Conservation (phyloP, 441 rosid genomes). For the Erodium moschatum region DNA sequence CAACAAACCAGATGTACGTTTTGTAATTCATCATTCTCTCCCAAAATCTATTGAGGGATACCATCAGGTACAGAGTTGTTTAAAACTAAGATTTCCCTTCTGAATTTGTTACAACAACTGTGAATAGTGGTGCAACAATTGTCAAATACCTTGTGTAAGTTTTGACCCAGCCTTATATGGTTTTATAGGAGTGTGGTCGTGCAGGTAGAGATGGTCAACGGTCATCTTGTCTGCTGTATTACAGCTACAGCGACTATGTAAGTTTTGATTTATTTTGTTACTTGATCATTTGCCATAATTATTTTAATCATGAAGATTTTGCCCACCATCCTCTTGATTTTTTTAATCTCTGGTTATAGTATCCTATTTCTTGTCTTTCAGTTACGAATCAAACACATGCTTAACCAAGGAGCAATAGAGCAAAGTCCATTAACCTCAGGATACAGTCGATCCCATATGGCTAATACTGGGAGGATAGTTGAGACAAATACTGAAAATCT, state of each 20-base stretch:
- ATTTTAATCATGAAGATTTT: not conserved
- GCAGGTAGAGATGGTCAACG: slow-evolving; percentile 96
- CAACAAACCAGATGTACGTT: slow-evolving; percentile 94
- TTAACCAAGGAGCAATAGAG: slow-evolving; percentile 69
- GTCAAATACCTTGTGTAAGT: not conserved
- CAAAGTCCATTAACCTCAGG: slow-evolving; percentile 58
- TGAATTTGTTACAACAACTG: slow-evolving; percentile 8
- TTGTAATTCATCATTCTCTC: slow-evolving; percentile 92
- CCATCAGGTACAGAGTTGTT: slow-evolving; percentile 59
- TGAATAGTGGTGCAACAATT: not conserved
- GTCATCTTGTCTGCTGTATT: slow-evolving; percentile 83
- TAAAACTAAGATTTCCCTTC: not conserved
- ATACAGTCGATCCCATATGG: slow-evolving; percentile 39
- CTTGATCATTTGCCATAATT: no score
- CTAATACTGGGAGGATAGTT: slow-evolving; percentile 57
- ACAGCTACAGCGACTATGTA: slow-evolving; percentile 87
- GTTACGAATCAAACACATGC: slow-evolving; percentile 93
- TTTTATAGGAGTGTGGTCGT: slow-evolving; percentile 85
- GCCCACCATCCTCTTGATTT: not conserved
- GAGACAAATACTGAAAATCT: slow-evolving; percentile 90
- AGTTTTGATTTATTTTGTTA: slow-evolving; percentile 23
- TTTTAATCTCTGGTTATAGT: no score
- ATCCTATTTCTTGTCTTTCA: slow-evolving; percentile 25
- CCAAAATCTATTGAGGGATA: slow-evolving; percentile 97
- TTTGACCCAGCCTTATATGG: slow-evolving; percentile 5